Conservation (phyloP, 192 early-diverging fungal species). For the Entomortierella chlamydospora region DNA sequence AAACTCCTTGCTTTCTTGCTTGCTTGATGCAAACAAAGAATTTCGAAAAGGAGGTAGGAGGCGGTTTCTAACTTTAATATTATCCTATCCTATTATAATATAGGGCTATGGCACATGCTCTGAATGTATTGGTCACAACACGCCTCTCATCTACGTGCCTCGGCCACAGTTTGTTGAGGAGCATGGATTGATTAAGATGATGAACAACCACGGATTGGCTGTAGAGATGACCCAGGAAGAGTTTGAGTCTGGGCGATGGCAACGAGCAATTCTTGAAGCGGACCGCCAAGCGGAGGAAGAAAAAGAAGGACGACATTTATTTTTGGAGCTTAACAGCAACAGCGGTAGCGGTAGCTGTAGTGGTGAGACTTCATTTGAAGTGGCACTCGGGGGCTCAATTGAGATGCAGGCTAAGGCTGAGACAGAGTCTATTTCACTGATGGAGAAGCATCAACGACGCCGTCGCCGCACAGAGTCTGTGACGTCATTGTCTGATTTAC, state of each 20-base stretch:
- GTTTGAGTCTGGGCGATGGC: constrained; percentile 68
- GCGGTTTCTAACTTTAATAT: too few relatives aligned
- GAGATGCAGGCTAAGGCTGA: neutral
- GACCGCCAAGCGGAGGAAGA: constrained; percentile 36
- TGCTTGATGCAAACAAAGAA: too few relatives aligned
- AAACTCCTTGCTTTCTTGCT: too few relatives aligned
- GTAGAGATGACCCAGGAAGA: constrained; percentile 64
- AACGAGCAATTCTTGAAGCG: constrained; percentile 58
- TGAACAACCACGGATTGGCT: constrained; percentile 65
- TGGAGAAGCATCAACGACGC: neutral
- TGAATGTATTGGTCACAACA: constrained; percentile 68
- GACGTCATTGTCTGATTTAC: constrained; percentile 25
- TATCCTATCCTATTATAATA: too few relatives aligned
- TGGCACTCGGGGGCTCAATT: neutral
- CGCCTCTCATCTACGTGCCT: constrained; percentile 70
- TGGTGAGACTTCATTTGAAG: too few relatives aligned
- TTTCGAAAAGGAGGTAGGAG: too few relatives aligned
- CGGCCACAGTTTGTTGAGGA: constrained; percentile 73
- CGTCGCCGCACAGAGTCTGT: constrained; percentile 17
- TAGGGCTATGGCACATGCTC: constrained; percentile 74
- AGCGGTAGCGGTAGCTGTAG: neutral
- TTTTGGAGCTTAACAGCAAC: constrained; percentile 24
- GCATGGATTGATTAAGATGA: constrained; percentile 63
- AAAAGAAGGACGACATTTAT: constrained; percentile 4
- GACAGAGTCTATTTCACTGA: too few relatives aligned